Conservation (phyloP, 2,329 filamentous ascomycete genomes). For the Fusarium pseudocircinatum region DNA sequence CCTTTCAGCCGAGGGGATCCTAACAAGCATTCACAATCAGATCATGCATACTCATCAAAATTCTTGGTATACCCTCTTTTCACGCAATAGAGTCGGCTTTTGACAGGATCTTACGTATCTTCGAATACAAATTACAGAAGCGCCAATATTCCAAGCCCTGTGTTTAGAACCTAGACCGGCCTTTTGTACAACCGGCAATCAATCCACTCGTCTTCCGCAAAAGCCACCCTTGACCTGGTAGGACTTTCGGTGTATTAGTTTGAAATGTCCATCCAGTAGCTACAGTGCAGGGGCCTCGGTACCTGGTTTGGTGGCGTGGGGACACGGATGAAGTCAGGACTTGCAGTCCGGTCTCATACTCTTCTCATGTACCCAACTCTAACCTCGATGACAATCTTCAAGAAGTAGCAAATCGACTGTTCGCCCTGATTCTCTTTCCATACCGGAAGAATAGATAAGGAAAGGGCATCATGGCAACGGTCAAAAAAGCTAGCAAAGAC, state of each 20-base stretch:
- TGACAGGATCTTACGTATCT: neutral
- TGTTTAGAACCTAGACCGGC: neutral
- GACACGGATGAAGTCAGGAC: neutral
- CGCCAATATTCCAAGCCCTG: slow-evolving; percentile 4
- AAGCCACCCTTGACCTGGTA: neutral
- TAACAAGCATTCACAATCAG: neutral
- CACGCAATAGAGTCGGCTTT: neutral
- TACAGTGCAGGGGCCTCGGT: slow-evolving; percentile 8
- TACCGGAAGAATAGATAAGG: slow-evolving; percentile 71
- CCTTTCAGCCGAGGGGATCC: neutral
- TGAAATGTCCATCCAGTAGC: neutral
- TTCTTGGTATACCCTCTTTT: too few relatives aligned
- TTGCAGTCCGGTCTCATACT: neutral
- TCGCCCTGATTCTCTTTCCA: slow-evolving; percentile 65
- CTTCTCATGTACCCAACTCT: neutral
- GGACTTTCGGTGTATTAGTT: slow-evolving; percentile 7
- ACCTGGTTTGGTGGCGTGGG: slow-evolving; percentile 22
- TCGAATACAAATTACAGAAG: neutral
- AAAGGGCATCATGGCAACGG: slow-evolving; percentile 70
- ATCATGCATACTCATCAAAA: neutral
- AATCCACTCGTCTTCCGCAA: neutral
- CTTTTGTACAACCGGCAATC: slow-evolving; percentile 16
- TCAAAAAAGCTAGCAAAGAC: slow-evolving; percentile 68
- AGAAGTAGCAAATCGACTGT: slow-evolving; percentile 62
- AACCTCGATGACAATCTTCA: slow-evolving; percentile 12